These are phyloP conservation scores for Microcyclospora pomicola DNA, from an alignment of 2,329 filamentous ascomycete species.

Conservation along the genomic window DNA sequence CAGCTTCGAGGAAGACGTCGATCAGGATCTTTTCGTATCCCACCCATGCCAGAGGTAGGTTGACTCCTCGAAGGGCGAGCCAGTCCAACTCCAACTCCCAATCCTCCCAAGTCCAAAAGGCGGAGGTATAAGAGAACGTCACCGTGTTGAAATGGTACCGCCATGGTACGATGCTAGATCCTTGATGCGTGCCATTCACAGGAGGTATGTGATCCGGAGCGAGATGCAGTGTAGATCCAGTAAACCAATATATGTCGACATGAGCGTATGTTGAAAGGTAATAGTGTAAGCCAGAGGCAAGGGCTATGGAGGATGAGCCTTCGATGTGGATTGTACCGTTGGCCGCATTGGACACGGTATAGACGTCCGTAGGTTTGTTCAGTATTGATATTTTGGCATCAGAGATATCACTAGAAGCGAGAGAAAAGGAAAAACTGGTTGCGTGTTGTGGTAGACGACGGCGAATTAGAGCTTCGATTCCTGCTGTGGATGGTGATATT, in stretches of 20 bases:
- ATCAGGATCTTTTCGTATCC: conserved; percentile 38
- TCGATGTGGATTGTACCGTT: conserved; percentile 10
- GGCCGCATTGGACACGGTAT: conserved; percentile 8
- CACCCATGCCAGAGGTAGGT: conserved; percentile 39
- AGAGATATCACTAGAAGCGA: conserved; percentile 1
- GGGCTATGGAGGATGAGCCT: conserved; percentile 9
- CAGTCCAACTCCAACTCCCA: conserved; percentile 42
- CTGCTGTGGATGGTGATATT: conserved; percentile 2
- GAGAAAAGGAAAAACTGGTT: conserved; percentile 4
- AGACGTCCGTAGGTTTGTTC: conserved; percentile 5
- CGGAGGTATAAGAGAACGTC: conserved; percentile 38
- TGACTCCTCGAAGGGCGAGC: conserved; percentile 39
- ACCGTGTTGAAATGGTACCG: conserved; percentile 42
- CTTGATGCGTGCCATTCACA: conserved; percentile 22
- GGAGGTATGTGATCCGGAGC: conserved; percentile 20
- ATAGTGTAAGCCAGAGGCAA: conserved; percentile 24
- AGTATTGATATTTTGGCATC: conserved; percentile 1
- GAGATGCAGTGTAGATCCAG: conserved; percentile 29
- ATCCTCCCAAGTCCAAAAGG: conserved; percentile 41
- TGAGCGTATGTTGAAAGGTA: conserved; percentile 30
- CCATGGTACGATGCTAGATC: conserved; percentile 32
- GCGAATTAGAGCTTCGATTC: conserved; percentile 7
- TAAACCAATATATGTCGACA: conserved; percentile 36
- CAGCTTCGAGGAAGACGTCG: conserved; percentile 34
- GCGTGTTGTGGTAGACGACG: conserved; percentile 6